phyloP scores from a whole-genome alignment of 306 rosid genomes.

The Cicer cuneatum region DNA sequence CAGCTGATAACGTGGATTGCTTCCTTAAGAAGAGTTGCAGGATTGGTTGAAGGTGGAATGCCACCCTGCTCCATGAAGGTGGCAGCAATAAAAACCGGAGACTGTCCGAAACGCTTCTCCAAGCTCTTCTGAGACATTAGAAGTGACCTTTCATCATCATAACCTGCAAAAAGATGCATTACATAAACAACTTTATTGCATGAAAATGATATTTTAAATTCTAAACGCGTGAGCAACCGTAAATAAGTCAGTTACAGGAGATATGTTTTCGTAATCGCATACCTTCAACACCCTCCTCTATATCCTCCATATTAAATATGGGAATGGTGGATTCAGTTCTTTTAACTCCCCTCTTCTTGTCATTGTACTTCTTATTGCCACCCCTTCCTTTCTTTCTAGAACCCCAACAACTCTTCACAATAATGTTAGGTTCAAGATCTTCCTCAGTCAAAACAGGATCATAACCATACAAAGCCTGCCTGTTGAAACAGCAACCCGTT shows the following conservation, averaged over 20 bases:
- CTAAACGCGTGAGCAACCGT: neutral
- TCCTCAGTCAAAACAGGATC: slow-evolving; percentile 93
- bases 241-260: neutral
- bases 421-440: slow-evolving; percentile 91
- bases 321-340: slow-evolving; percentile 95
- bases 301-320: slow-evolving; percentile 93
- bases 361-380: slow-evolving; percentile 74
- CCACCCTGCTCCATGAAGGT: slow-evolving; percentile 99
- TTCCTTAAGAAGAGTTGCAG: slow-evolving; percentile 97
- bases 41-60: slow-evolving; percentile 93
- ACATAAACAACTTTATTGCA: slow-evolving; percentile 14
- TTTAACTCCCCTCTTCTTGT: slow-evolving; percentile 80
- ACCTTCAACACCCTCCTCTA: slow-evolving; percentile 99
- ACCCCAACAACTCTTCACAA: slow-evolving; percentile 96
- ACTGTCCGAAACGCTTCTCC: slow-evolving; percentile 99
- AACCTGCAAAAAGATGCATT: slow-evolving; percentile 60
- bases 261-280: slow-evolving; percentile 39
- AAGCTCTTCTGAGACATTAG: slow-evolving; percentile 93
- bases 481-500: slow-evolving; percentile 99
- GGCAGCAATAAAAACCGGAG: slow-evolving; percentile 97
- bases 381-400: slow-evolving; percentile 81
- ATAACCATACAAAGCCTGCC: slow-evolving; percentile 97
- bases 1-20: slow-evolving; percentile 99
- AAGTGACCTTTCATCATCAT: slow-evolving; percentile 94
- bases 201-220: neutral